These are phyloP conservation scores for Citrullus mucosospermus DNA, from an alignment of 306 rosid genomes.

Conservation along the genomic window DNA sequence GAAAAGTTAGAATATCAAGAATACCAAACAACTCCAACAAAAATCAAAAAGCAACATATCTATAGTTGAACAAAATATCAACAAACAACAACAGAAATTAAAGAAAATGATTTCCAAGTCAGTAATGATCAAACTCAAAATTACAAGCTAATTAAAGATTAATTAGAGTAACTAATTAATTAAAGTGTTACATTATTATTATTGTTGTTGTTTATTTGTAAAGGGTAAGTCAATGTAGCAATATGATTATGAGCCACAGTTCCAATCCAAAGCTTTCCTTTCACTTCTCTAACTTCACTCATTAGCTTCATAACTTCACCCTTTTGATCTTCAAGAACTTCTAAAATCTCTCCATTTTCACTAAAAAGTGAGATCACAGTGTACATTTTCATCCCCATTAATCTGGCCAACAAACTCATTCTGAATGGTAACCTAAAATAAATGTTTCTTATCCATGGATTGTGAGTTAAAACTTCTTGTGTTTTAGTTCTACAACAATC, in stretches of 20 bases:
- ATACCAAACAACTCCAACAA: too few relatives aligned
- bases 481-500: constrained; percentile 77
- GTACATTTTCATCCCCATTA: constrained; percentile 84
- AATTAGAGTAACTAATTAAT: neutral
- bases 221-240: constrained; percentile 71
- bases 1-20: too few relatives aligned
- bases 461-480: constrained; percentile 51
- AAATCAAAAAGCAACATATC: too few relatives aligned
- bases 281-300: constrained; percentile 66
- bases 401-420: constrained; percentile 50
- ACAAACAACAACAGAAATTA: too few relatives aligned
- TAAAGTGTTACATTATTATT: neutral
- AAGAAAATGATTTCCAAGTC: neutral
- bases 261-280: constrained; percentile 88
- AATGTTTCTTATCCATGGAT: constrained; percentile 68
- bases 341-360: constrained; percentile 52
- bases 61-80: too few relatives aligned
- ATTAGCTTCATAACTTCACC: constrained; percentile 74
- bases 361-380: constrained; percentile 49
- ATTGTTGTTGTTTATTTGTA: neutral
- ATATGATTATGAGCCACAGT: constrained; percentile 91
- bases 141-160: too few relatives aligned
- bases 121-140: neutral
- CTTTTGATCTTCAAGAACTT: constrained; percentile 67
- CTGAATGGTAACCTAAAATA: constrained; percentile 65